Base-by-base conservation (phyloP, 2,329 filamentous ascomycete genomes). In the Fusarium sp. region DNA sequence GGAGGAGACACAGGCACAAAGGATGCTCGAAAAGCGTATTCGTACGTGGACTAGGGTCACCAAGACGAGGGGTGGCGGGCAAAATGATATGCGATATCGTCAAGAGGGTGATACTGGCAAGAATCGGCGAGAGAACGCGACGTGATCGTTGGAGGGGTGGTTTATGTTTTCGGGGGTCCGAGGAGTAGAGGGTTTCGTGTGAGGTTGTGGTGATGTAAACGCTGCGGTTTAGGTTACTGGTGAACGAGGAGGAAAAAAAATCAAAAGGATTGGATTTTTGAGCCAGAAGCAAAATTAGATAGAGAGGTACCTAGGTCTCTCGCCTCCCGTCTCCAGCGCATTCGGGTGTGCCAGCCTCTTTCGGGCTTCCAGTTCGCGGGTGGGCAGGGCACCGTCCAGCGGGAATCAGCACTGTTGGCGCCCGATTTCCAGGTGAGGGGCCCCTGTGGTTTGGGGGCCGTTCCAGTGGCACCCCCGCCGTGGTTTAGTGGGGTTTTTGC, bases 261-360 rank as follows among this genome's bases (percentile, higher is more conserved):
- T 79, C 74, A 67, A 76, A 70, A 77, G 73, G 80, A 77, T 69
- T 75, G 73, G 80, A 77, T 69, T 75, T 78, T 80, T 79, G 73
- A 73, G 71, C 76, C 76, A 74, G 77, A 74, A 72, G 74, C 69
- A 81, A 81, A 80, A 78, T 79, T 80, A 79, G 77, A 81, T 74
- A 74, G 72, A 64, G 72, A 74, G 72, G 72, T 74, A 14, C 11
- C 11, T 29, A 29, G 29, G 29, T 31, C 29, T 67, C 31, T 67
- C 37, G 66, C 27, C 54, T 57, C 69, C n/a, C n/a, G n/a, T n/a
- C n/a, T 57, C 66, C 64, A 38, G 62, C 40, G 58, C 38, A 24
- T 34, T 34, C 11, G 31, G 31, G 31, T 34, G 56, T 52, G 64
- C 66, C 62, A 67, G 67, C 60, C 64, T 50, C 24, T 31, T 61